These are phyloP conservation scores for Hypoxylon sp. DNA, from an alignment of 2,329 filamentous ascomycete genomes.

Conservation along the genomic window DNA sequence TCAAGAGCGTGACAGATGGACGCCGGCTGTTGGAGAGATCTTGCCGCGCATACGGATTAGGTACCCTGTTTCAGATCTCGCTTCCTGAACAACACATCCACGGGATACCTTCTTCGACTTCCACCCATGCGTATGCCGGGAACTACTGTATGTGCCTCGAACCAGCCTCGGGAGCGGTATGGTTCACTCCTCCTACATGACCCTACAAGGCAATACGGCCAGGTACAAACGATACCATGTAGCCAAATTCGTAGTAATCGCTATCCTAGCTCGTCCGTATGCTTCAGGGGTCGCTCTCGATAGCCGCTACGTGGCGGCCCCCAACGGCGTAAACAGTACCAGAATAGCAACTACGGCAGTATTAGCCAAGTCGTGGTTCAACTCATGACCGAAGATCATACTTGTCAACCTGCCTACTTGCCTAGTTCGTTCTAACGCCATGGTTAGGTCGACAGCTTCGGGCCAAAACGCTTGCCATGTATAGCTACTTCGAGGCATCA, in stretches of 20 bases:
- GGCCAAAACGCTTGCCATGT: neutral
- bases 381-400: slow-evolving; percentile 6
- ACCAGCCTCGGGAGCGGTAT: slow-evolving; percentile 1
- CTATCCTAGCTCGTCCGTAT: neutral
- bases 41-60: slow-evolving; percentile 3
- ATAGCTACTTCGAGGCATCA: neutral
- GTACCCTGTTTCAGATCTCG: slow-evolving; percentile 10
- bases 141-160: slow-evolving; percentile 2
- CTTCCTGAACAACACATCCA: slow-evolving; percentile 5
- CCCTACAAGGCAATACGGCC: neutral
- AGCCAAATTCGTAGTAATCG: neutral
- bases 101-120: slow-evolving; percentile 5
- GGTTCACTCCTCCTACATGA: neutral
- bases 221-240: slow-evolving; percentile 1
- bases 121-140: slow-evolving; percentile 2
- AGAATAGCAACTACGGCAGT: neutral
- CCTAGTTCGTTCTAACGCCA: neutral
- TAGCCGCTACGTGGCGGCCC: slow-evolving; percentile 4
- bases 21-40: slow-evolving; percentile 9
- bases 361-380: slow-evolving; percentile 3
- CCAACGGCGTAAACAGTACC: neutral
- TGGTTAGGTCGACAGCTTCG: slow-evolving; percentile 1
- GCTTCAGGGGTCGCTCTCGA: neutral
- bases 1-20: slow-evolving; percentile 3
- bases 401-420: slow-evolving; percentile 2